phyloP scores from a whole-genome alignment of 2,329 filamentous ascomycete species.

The Coleophoma cylindrospora region DNA sequence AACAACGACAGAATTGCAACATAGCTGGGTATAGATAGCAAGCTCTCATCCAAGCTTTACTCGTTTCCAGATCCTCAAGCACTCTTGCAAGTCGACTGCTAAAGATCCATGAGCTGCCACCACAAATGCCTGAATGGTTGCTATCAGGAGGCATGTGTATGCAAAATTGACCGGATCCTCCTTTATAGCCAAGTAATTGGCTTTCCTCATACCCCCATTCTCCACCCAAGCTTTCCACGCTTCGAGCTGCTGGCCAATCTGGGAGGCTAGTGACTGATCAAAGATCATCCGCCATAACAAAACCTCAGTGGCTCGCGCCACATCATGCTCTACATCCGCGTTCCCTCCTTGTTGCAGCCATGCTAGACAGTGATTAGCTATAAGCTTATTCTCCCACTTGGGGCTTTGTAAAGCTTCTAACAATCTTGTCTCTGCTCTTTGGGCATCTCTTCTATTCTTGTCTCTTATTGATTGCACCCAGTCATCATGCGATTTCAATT shows the following conservation, averaged over 20 bases:
- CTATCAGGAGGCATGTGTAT: conserved; percentile 41
- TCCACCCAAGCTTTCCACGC: conserved; percentile 50
- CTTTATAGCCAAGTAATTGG: conserved; percentile 35
- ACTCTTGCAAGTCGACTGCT: conserved; percentile 49
- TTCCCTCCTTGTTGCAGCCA: conserved; percentile 35
- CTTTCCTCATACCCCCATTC: conserved; percentile 45
- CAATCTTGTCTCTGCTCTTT: conserved; percentile 39
- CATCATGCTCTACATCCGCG: conserved; percentile 18
- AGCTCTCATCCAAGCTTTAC: conserved; percentile 38
- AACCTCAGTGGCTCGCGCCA: conserved; percentile 39
- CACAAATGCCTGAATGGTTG: conserved; percentile 41
- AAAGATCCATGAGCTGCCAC: conserved; percentile 41
- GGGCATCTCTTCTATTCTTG: conserved; percentile 29
- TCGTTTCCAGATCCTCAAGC: conserved; percentile 46
- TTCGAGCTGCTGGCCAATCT: conserved; percentile 40
- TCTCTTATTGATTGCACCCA: conserved; percentile 42
- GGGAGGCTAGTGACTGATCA: conserved; percentile 36
- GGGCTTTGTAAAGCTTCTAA: conserved; percentile 48
- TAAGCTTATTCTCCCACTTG: conserved; percentile 43
- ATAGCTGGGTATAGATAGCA: no score
- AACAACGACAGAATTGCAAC: no score
- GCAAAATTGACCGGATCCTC: conserved; percentile 38
- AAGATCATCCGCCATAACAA: conserved; percentile 48
- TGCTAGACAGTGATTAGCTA: conserved; percentile 37
- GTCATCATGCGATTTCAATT: conserved; percentile 36